Evolutionary conservation across 164 flowering plant genomes (phyloP).

Genomic region (Magnolia sinica): DNA sequence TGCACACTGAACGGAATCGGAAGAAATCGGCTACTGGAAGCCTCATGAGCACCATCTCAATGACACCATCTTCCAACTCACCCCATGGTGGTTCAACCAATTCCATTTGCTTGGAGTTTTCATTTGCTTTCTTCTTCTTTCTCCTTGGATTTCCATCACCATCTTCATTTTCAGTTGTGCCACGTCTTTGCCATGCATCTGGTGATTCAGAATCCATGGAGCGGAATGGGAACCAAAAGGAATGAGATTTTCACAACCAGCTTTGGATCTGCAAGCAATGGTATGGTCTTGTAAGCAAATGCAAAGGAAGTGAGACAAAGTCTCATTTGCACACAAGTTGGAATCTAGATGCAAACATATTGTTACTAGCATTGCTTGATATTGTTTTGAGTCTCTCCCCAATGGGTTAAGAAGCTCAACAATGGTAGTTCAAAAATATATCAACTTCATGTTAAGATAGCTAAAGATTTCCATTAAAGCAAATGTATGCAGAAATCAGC

Average conservation of each 20-base stretch:
- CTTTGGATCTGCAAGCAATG: background rate
- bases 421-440: background rate
- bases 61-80: conserved; percentile 49
- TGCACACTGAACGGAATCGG: conserved; percentile 58
- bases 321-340: background rate
- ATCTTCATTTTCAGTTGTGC: background rate
- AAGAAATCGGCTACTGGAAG: conserved; percentile 57
- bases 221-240: background rate
- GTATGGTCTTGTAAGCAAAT: background rate
- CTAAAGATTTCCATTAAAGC: background rate
- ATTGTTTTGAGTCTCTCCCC: too few species aligned
- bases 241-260: background rate
- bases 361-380: too few species aligned
- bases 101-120: background rate
- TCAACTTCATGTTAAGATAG: background rate
- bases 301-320: background rate
- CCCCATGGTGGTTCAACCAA: conserved; percentile 10
- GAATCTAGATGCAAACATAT: background rate
- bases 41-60: conserved; percentile 58
- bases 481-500: background rate
- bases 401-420: too few species aligned
- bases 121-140: background rate
- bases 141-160: background rate
- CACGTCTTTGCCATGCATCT: background rate
- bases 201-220: background rate